Conservation (phyloP, 2,329 filamentous ascomycete genomes). For the Pezicula rhizophila region DNA sequence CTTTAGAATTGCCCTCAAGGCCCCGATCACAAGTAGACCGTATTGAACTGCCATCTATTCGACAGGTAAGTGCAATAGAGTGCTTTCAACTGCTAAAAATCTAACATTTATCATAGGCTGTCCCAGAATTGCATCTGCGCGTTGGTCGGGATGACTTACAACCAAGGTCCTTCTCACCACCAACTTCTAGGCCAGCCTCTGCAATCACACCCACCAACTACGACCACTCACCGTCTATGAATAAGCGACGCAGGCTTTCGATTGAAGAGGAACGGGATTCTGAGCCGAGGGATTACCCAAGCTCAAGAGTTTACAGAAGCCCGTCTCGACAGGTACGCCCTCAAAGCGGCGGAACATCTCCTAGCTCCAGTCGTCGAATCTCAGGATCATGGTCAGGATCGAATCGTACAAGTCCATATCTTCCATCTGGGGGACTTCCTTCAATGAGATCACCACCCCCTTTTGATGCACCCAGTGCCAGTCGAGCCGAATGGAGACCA, state of each 20-base stretch:
- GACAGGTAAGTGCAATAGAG: conserved; percentile 9
- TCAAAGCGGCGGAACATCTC: conserved; percentile 8
- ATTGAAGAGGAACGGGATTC: conserved; percentile 7
- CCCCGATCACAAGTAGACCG: conserved; percentile 8
- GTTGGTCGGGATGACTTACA: background rate
- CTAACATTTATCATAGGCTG: conserved; percentile 7
- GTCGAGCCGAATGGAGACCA: conserved; percentile 11
- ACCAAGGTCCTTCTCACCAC: conserved; percentile 6
- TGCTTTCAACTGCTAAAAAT: background rate
- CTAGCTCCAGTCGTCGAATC: conserved; percentile 5
- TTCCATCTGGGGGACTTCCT: conserved; percentile 1
- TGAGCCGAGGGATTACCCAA: conserved; percentile 5
- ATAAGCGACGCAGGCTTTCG: conserved; percentile 17
- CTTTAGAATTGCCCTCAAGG: conserved; percentile 4
- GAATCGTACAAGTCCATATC: conserved; percentile 11
- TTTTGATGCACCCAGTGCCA: conserved; percentile 4
- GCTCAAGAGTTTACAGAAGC: conserved; percentile 10
- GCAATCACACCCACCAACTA: background rate
- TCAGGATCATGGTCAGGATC: conserved; percentile 9
- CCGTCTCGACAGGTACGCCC: conserved; percentile 4
- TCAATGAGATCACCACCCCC: conserved; percentile 4
- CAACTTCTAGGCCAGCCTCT: conserved; percentile 1
- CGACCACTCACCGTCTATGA: conserved; percentile 5
- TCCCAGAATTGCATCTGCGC: conserved; percentile 10
- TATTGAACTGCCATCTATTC: conserved; percentile 16